These are phyloP conservation scores for Kluyveromyces dobzhanskii DNA, from an alignment of 805 yeast species.

Conservation along the genomic window DNA sequence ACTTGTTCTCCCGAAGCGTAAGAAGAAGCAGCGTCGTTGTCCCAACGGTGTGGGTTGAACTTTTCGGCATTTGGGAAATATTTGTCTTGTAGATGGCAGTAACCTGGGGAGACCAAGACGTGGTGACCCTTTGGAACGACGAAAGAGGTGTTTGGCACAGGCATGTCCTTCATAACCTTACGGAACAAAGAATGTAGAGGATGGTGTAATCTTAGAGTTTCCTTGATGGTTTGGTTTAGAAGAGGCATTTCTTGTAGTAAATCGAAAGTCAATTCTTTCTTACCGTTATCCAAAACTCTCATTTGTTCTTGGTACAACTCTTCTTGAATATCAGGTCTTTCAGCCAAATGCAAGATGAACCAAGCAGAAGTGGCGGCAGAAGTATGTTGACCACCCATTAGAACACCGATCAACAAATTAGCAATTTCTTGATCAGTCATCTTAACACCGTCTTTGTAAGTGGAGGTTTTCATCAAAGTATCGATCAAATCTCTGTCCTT, in stretches of 20 bases:
- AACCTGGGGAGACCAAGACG: slow-evolving; percentile 92
- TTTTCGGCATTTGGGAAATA: slow-evolving; percentile 70
- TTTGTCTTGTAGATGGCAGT: slow-evolving; percentile 64
- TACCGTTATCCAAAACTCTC: slow-evolving; percentile 47
- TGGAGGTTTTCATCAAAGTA: slow-evolving; percentile 68
- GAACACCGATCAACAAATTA: slow-evolving; percentile 83
- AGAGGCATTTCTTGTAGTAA: slow-evolving; percentile 74
- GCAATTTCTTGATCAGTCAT: slow-evolving; percentile 97
- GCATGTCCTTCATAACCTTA: slow-evolving; percentile 69
- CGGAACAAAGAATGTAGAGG: slow-evolving; percentile 96
- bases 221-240: slow-evolving; percentile 77
- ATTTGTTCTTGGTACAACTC: slow-evolving; percentile 70
- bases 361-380: slow-evolving; percentile 94
- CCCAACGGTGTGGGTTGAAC: slow-evolving; percentile 90
- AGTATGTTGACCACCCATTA: slow-evolving; percentile 99
- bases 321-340: slow-evolving; percentile 76
- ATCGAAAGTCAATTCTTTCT: slow-evolving; percentile 66
- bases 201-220: slow-evolving; percentile 91
- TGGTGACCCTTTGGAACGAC: slow-evolving; percentile 85
- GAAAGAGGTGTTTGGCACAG: slow-evolving; percentile 69
- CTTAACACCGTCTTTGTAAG: slow-evolving; percentile 86
- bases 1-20: slow-evolving; percentile 34
- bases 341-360: slow-evolving; percentile 87
- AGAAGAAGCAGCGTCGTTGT: slow-evolving; percentile 31
- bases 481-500: slow-evolving; percentile 86